Conservation (phyloP, 2,329 filamentous ascomycete species). For the Corniculantispora saksenae region DNA sequence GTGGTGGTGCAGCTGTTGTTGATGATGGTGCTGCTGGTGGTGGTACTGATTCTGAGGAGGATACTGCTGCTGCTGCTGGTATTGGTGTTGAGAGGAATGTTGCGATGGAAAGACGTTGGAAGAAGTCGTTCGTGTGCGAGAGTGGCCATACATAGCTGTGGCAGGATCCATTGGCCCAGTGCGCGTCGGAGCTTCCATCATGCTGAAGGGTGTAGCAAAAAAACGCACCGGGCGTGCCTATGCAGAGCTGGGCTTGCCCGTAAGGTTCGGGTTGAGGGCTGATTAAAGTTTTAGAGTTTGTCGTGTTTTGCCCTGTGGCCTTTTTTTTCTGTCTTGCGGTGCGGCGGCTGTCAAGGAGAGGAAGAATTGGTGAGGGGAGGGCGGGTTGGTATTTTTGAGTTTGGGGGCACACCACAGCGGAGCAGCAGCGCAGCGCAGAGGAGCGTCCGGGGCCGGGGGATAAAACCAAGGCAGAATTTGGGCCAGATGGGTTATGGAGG, state of each 20-base stretch:
- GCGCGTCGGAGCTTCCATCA: conserved; percentile 23
- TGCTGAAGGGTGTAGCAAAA: neutral
- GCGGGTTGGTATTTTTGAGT: conserved; percentile 15
- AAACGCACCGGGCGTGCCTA: neutral
- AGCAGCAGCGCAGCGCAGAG: neutral
- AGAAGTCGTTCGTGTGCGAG: conserved; percentile 57
- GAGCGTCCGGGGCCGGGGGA: neutral
- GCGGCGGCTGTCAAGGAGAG: neutral
- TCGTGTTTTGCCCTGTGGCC: neutral
- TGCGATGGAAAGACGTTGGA: conserved; percentile 51
- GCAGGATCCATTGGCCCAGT: conserved; percentile 35
- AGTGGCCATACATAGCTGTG: conserved; percentile 48
- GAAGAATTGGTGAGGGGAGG: neutral
- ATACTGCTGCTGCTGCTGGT: neutral
- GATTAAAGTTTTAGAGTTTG: conserved; percentile 7
- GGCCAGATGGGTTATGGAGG: neutral
- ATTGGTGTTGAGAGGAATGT: neutral
- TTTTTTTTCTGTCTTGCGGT: neutral
- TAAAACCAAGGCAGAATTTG: conserved; percentile 16
- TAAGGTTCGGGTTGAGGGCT: neutral
- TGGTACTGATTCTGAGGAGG: neutral
- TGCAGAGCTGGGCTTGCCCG: neutral
- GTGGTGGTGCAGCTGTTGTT: conserved; percentile 16
- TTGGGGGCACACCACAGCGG: conserved; percentile 7
- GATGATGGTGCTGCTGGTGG: conserved; percentile 2